These are phyloP conservation scores for Trypanosoma avium DNA, from an alignment of 208 protist genomes.

Conservation along the genomic window DNA sequence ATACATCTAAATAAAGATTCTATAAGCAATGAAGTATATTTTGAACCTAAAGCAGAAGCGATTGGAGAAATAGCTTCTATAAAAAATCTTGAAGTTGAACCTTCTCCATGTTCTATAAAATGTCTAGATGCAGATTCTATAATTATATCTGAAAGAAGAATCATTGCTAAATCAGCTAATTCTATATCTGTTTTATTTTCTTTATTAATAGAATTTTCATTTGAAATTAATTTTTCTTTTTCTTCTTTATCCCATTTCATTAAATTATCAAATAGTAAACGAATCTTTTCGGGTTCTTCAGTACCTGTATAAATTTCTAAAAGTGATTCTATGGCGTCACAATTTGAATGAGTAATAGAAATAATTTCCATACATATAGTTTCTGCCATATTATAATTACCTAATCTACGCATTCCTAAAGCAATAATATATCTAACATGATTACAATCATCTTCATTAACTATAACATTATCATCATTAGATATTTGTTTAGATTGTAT, in stretches of 20 bases:
- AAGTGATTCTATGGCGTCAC: slow-evolving; percentile 73
- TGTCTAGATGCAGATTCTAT: slow-evolving; percentile 49
- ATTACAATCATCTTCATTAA: slow-evolving; percentile 55
- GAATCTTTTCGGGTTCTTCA: slow-evolving; percentile 36
- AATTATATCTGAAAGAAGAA: slow-evolving; percentile 67
- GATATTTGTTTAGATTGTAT: too few species aligned
- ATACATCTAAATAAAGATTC: slow-evolving; percentile 53
- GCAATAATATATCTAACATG: slow-evolving; percentile 74
- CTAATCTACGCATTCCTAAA: slow-evolving; percentile 48
- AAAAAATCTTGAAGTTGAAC: slow-evolving; percentile 66
- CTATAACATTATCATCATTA: slow-evolving; percentile 27
- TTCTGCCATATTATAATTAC: slow-evolving; percentile 47
- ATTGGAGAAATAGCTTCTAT: slow-evolving; percentile 48
- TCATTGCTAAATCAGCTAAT: slow-evolving; percentile 44
- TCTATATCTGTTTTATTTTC: slow-evolving; percentile 16
- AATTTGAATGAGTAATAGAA: slow-evolving; percentile 37
- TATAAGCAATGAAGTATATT: slow-evolving; percentile 46
- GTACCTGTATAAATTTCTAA: slow-evolving; percentile 70
- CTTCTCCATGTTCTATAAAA: slow-evolving; percentile 58
- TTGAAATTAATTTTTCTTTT: not conserved
- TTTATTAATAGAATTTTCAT: not conserved
- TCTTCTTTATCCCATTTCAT: slow-evolving; percentile 23
- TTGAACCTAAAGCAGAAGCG: slow-evolving; percentile 27
- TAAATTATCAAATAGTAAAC: slow-evolving; percentile 55
- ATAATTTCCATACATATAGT: slow-evolving; percentile 45